Base-by-base conservation (phyloP, 495 filamentous ascomycete species). In the Lasiosphaeris hirsuta region DNA sequence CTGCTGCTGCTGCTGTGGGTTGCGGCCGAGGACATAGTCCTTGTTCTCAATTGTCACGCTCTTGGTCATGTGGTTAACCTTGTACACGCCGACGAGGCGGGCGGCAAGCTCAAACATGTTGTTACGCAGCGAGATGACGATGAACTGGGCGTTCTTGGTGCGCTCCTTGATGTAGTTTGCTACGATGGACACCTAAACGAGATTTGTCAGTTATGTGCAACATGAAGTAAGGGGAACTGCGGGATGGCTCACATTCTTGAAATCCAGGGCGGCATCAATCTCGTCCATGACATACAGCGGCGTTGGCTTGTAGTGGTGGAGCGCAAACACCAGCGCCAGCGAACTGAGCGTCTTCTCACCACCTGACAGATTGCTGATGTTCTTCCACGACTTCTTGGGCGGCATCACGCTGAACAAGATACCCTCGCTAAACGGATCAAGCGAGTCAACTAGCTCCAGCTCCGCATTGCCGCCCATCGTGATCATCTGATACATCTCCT, bases 401-500 rank as follows among this genome's bases (percentile, higher is more conserved):
- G 94, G 94, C 94, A 98, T 98, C 52, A 98, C 94, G 49, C 85
- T 90, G 73, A 98, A 98, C 37, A 97, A 72, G 55, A 98, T 97
- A 7, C 94, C 94, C 68, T 98, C 94, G 5, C 89, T 90, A 78
- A 98, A 98, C 4, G 94, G 94, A 72, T 98, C 94, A 4, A 98
- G 77, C 1, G 85, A 90, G 72, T 98, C 94, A 17, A 98, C 94
- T 30, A 98, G 84, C 69, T 98, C 94, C 11, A 98, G 79, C 77
- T 97, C 95, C 7, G 94, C 94, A 65, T 98, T 98, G 41, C 94
- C 94, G 58, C 94, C 94, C 94, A 98, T 98, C 30, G 94, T 98
- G 72, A 98, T 98, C 94, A 98, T 97, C 72, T 97, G 94, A 75
- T 98, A 98, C 94, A 98, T 98, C 72, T 98, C 94, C 77, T 98